phyloP scores from a whole-genome alignment of 2,329 filamentous ascomycete genomes.

The Aspergillus carbonarius region DNA sequence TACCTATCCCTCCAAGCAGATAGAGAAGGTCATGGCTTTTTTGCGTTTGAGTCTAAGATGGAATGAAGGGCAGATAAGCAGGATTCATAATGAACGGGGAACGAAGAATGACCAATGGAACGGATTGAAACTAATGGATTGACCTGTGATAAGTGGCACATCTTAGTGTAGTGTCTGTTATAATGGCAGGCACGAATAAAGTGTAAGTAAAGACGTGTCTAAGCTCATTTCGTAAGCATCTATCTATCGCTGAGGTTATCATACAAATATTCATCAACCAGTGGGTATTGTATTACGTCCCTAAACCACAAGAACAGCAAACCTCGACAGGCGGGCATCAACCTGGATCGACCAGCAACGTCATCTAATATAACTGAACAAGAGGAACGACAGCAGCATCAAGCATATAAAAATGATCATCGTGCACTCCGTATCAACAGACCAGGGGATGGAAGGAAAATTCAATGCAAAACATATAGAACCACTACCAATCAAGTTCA shows the following conservation, averaged over 20 bases:
- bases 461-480: constrained; percentile 19
- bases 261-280: constrained; percentile 6
- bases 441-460: constrained; percentile 10
- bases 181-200: too few relatives aligned
- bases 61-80: too few relatives aligned
- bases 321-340: not conserved
- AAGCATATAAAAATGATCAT: constrained; percentile 7
- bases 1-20: not conserved
- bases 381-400: constrained; percentile 6
- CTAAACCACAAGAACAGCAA: constrained; percentile 6
- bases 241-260: constrained; percentile 3
- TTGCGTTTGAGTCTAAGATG: too few relatives aligned
- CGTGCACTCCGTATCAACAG: not conserved
- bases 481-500: constrained; percentile 14
- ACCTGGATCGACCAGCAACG: not conserved
- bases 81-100: too few relatives aligned
- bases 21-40: not conserved
- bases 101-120: too few relatives aligned
- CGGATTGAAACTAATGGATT: too few relatives aligned
- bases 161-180: too few relatives aligned
- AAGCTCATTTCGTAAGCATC: not conserved
- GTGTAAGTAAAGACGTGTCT: too few relatives aligned
- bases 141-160: too few relatives aligned
- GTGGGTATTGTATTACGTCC: constrained; percentile 17
- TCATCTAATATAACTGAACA: not conserved